Conservation (phyloP, 306 rosid genomes). For the Gynostemma pentaphyllum region DNA sequence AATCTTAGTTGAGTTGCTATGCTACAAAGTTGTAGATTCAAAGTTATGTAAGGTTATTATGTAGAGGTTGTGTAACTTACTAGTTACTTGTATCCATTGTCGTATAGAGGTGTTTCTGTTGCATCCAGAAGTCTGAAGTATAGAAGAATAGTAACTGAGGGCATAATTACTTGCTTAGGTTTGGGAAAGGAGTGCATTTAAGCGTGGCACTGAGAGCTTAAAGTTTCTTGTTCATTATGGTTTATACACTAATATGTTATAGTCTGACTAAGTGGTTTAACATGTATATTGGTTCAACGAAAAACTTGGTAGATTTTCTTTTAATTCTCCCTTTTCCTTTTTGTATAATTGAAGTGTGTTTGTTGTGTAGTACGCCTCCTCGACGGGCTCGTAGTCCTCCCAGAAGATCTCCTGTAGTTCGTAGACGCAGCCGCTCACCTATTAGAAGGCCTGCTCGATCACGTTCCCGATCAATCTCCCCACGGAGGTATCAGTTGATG, state of each 20-base stretch:
- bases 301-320: background rate
- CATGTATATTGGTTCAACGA: background rate
- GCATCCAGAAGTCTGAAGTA: background rate
- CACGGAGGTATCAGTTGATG: slow-evolving; percentile 53
- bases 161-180: background rate
- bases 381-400: slow-evolving; percentile 92
- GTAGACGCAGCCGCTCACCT: slow-evolving; percentile 88
- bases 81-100: background rate
- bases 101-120: background rate
- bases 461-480: slow-evolving; percentile 83
- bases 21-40: background rate
- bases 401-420: slow-evolving; percentile 80
- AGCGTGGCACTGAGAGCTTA: background rate
- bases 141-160: background rate
- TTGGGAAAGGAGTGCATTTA: background rate
- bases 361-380: slow-evolving; percentile 58
- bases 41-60: background rate
- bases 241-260: background rate
- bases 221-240: background rate
- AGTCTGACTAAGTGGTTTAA: background rate
- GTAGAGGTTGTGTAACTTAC: too few relatives aligned
- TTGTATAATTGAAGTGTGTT: background rate
- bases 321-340: too few relatives aligned
- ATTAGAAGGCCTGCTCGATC: slow-evolving; percentile 72
- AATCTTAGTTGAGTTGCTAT: background rate